A percentile compares a stretch with the other conserved stretches of the same genome.
phyloP scores from a whole-genome alignment of 1,139 yeast genomes.

The Taphrina deformans region DNA sequence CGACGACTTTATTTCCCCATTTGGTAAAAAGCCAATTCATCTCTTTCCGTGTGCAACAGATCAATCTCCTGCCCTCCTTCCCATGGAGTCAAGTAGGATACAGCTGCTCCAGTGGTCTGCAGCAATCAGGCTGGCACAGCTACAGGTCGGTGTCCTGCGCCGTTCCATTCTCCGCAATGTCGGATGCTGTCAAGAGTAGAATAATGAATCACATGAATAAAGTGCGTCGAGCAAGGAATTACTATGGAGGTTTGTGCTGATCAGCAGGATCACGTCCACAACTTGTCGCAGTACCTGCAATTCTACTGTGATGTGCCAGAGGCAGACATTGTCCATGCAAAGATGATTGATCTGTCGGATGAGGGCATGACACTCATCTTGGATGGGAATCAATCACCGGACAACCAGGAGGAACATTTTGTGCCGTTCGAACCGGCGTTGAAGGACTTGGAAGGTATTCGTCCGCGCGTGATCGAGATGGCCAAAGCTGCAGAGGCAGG shows the following conservation, averaged over 20 bases:
- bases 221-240: slow-evolving; percentile 2
- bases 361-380: slow-evolving; percentile 19
- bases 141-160: too few relatives aligned
- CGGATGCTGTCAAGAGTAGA: slow-evolving; percentile 15
- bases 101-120: too few relatives aligned
- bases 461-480: slow-evolving; percentile 30
- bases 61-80: too few relatives aligned
- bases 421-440: slow-evolving; percentile 24
- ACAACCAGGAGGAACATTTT: slow-evolving; percentile 4
- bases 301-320: slow-evolving; percentile 7
- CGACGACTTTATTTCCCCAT: neutral
- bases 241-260: too few relatives aligned
- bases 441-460: slow-evolving; percentile 6
- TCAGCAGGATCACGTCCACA: slow-evolving; percentile 15
- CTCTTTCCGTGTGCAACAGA: neutral
- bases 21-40: neutral
- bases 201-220: slow-evolving; percentile 31
- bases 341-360: slow-evolving; percentile 21
- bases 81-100: too few relatives aligned
- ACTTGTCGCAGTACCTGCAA: slow-evolving; percentile 19
- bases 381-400: neutral
- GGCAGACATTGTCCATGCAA: slow-evolving; percentile 1
- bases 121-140: too few relatives aligned
- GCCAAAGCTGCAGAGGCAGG: slow-evolving; percentile 20
- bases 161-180: slow-evolving; percentile 7